Conservation (phyloP, 2,329 filamentous ascomycete species). For the Ascochyta clinopodiicola region DNA sequence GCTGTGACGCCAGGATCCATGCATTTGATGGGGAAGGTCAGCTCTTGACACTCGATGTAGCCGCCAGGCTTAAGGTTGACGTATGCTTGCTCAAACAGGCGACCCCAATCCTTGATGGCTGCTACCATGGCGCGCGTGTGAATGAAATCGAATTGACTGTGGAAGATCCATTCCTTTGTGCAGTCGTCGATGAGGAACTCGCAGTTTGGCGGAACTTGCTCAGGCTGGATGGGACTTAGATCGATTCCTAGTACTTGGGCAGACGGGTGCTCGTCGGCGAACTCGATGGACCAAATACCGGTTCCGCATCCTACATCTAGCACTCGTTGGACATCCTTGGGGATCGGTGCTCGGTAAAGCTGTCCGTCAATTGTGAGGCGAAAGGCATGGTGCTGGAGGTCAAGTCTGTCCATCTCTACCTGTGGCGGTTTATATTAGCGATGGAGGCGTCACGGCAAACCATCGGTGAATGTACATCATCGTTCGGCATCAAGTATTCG, state of each 20-base stretch:
- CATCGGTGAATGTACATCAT: slow-evolving; percentile 30
- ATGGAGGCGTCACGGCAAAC: background rate
- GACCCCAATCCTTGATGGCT: slow-evolving; percentile 61
- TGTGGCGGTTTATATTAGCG: slow-evolving; percentile 16
- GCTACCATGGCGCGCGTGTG: slow-evolving; percentile 60
- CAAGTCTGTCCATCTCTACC: slow-evolving; percentile 39
- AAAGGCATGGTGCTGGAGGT: slow-evolving; percentile 45
- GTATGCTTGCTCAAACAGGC: slow-evolving; percentile 53
- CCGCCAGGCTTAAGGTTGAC: slow-evolving; percentile 56
- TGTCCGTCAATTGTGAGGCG: slow-evolving; percentile 41
- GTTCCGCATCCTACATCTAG: slow-evolving; percentile 45
- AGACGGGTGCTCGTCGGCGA: slow-evolving; percentile 42
- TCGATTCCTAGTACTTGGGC: slow-evolving; percentile 44
- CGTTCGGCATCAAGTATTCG: slow-evolving; percentile 42
- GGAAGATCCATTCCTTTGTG: slow-evolving; percentile 62
- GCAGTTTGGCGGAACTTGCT: slow-evolving; percentile 41
- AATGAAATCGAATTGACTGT: slow-evolving; percentile 64
- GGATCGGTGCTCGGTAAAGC: slow-evolving; percentile 38
- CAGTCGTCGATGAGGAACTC: slow-evolving; percentile 46
- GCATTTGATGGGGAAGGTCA: slow-evolving; percentile 33
- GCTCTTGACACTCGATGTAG: slow-evolving; percentile 59
- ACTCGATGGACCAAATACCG: slow-evolving; percentile 44
- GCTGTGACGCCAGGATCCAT: slow-evolving; percentile 32
- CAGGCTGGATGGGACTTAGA: slow-evolving; percentile 44
- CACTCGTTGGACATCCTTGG: slow-evolving; percentile 35